Evolutionary conservation across 805 yeast species (phyloP), one percentile per base, ranked within the genome.

Genomic region (Jamesozyma hellenica): DNA sequence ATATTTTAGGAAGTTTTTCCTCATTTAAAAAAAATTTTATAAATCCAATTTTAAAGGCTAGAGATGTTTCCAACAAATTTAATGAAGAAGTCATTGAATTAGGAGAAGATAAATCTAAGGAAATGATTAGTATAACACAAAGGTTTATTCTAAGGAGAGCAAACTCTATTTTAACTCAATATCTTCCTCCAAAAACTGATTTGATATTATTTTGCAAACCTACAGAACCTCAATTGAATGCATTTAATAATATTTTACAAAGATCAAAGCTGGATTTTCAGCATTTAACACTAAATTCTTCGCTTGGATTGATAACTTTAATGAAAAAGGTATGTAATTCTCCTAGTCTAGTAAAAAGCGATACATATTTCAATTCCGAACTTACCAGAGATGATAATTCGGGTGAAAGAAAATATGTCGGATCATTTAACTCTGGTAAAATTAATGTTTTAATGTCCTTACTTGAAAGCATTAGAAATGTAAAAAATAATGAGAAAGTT

Each of bases 291-390:
- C 50, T 46, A 48, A 65, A 56, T 15, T 49, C 76, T 26, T 73
- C 84, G 0, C 66, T 90, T 34, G 73, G 79, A 2, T 64, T 86
- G 36, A 88, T 90, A 14, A 79, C 83, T 12, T 58, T 77, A 23
- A 74, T 85, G 53, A 77, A 85, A 48, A 88, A 88, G 52, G 70
- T 86, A 2, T 85, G 95, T 56, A 88, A 85, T 51, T 79, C 94
- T 0, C 94, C 95, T 0, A 65, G 77, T 1, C 63, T 88, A 26
- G 52, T 82, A 3, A 48, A 59, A 1, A 61, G 68, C 12, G 88
- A 82, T 45, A 58, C 53, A 4, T 57, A 48, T 38, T 57, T 46
- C 35, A 38, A 46, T 4, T 27, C 50, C 12, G 44, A 29, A 4
- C 32, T 50, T 11, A 18, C 15, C 12, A 34, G 32, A 15, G 38